Conservation (phyloP, 1,284 basidiomycete genomes). For the Entoloma clypeatum region DNA sequence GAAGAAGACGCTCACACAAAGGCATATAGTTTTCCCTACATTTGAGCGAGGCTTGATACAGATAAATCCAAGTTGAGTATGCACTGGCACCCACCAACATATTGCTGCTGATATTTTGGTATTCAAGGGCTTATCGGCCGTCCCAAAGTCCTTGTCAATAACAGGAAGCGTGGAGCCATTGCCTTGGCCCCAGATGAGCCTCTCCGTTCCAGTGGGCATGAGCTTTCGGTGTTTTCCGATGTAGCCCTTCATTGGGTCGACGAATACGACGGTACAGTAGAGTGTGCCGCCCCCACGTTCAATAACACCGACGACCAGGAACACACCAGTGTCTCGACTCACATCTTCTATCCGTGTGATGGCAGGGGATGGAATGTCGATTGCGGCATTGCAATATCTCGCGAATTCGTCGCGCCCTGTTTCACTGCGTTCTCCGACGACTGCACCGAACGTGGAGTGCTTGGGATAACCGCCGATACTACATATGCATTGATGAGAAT, state of each 20-base stretch:
- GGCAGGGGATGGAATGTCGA: conserved; percentile 53
- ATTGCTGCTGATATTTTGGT: conserved; percentile 60
- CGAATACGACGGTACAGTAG: conserved; percentile 68
- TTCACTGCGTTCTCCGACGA: conserved; percentile 49
- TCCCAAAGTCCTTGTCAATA: conserved; percentile 32
- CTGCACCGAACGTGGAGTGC: conserved; percentile 54
- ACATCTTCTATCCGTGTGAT: conserved; percentile 48
- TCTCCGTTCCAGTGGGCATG: conserved; percentile 66
- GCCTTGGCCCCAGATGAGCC: conserved; percentile 68
- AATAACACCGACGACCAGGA: conserved; percentile 67
- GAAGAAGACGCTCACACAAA: conserved; percentile 43
- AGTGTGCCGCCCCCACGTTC: conserved; percentile 65
- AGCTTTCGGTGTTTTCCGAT: conserved; percentile 71
- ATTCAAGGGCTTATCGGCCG: conserved; percentile 28
- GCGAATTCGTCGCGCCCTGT: conserved; percentile 61
- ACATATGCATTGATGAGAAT: conserved; percentile 3
- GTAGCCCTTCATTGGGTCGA: conserved; percentile 54
- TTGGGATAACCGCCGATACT: conserved; percentile 70
- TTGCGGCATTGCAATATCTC: conserved; percentile 52
- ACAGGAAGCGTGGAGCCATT: conserved; percentile 50
- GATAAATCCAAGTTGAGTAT: conserved; percentile 4
- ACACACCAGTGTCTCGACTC: conserved; percentile 48
- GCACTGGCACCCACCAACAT: conserved; percentile 50
- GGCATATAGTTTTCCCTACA: conserved; percentile 78
- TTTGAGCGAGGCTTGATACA: no score